Base-by-base conservation (phyloP, 2,329 filamentous ascomycete species). In the Didymella glomerata region DNA sequence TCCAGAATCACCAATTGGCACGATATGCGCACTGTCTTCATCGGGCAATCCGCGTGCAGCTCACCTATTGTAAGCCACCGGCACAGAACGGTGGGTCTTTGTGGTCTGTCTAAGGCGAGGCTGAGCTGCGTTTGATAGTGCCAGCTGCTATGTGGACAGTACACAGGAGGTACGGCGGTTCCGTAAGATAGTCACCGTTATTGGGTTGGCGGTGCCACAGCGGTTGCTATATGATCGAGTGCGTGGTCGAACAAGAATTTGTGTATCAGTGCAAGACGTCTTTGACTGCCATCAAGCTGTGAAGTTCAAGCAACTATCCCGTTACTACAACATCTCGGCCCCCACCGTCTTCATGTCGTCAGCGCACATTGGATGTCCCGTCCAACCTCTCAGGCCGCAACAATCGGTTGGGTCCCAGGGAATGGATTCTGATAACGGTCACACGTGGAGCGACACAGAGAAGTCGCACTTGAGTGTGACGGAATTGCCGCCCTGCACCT, bases 101-200 rank as follows among this genome's bases (percentile, higher is more conserved):
- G 25, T 41, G 30, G 50, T 42, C 20, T 34, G 25, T 41, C 34
- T 4, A 45, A 44, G 32, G 28, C 32, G 28, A 56, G 51, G 47
- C 42, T 48, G 57, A 60, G 28, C 24, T 51, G 42, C 41, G 36
- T 40, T 48, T 41, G 25, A 57, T 53, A 52, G 52, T 45, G 25
- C 25, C 47, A 48, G 24, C 51, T 44, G 45, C 45, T 49, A 34
- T 56, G 44, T 32, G 22, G 28, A 47, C 28, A 52, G 36, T 46
- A 34, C 48, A 48, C 44, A 52, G 20, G 51, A 56, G 57, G 48
- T 45, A 48, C 47, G 47, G 57, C 48, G 52, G 18, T 51, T 14
- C 52, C 52, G 57, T 53, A 11, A 47, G 28, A 28, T 28, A 20
- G 9, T 48, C 34, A 22, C 27, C 14, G 34, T 51, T 56, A 34